Percentiles rank a stretch among this genome's conserved stretches.
These are phyloP conservation scores for Hapsidospora chrysogenum DNA, from an alignment of 495 filamentous ascomycete genomes.

Conservation along the genomic window DNA sequence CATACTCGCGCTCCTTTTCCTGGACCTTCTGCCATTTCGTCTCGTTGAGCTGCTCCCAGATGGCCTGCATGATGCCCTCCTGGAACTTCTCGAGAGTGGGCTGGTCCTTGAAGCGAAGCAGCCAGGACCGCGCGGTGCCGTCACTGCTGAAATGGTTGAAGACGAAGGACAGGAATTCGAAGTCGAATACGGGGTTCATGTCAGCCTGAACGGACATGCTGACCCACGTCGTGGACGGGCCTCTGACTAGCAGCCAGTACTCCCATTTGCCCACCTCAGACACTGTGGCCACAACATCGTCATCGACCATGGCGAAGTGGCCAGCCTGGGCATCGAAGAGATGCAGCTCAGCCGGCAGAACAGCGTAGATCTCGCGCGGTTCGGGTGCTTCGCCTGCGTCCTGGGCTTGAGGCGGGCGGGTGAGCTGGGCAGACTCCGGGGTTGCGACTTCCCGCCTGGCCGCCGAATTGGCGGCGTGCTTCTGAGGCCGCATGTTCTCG, in stretches of 20 bases:
- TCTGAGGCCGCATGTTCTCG: slow-evolving; percentile 25
- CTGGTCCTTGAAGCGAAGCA: slow-evolving; percentile 77
- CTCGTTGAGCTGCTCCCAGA: slow-evolving; percentile 96
- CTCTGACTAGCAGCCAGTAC: slow-evolving; percentile 85
- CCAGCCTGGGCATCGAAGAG: slow-evolving; percentile 79
- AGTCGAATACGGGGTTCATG: slow-evolving; percentile 97
- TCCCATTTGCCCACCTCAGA: slow-evolving; percentile 82
- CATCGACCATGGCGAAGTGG: slow-evolving; percentile 69
- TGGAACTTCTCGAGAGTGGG: slow-evolving; percentile 74
- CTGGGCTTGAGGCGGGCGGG: slow-evolving; percentile 7
- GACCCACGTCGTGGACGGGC: slow-evolving; percentile 68
- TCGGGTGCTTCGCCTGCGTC: slow-evolving; percentile 40
- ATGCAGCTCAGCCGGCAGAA: slow-evolving; percentile 72
- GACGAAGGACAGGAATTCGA: slow-evolving; percentile 93
- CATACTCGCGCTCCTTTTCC: slow-evolving; percentile 83
- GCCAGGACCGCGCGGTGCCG: slow-evolving; percentile 88
- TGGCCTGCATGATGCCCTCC: slow-evolving; percentile 80
- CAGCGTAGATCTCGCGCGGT: slow-evolving; percentile 50
- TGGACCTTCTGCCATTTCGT: slow-evolving; percentile 87
- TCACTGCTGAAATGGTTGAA: slow-evolving; percentile 90
- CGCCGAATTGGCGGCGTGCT: slow-evolving; percentile 15
- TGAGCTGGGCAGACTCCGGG: background rate
- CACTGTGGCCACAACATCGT: slow-evolving; percentile 56
- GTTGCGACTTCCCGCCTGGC: slow-evolving; percentile 13
- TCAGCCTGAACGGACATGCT: slow-evolving; percentile 73